Evolutionary conservation across 306 rosid species (phyloP), one percentile per base, ranked within the genome.

Genomic region (Rosa rugosa): DNA sequence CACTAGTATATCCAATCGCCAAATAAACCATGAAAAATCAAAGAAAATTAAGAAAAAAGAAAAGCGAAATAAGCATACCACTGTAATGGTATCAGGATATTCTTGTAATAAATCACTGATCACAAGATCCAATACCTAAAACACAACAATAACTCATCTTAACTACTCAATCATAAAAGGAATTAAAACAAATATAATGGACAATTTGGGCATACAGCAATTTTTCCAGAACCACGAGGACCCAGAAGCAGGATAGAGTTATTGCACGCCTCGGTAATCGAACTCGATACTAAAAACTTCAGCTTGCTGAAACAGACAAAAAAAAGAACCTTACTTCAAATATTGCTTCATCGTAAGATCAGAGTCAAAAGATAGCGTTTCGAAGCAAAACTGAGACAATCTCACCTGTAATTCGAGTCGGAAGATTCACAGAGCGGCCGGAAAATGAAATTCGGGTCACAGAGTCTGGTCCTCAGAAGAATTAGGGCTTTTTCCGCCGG

Each of bases 171-270:
- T 11, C 4, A 8, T 6, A 50, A 40, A 38, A 71, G 27, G 9
- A 57, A 36, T 23, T 11, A 45, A 44, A 12, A 11, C 4, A 47
- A 63, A 5, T 40, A 18, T 27, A 66, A 38, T 17, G n/a, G 8
- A 41, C 69, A 42, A 77, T 62, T 51, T 22, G 40, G 69, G 83
- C 89, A 50, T 81, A 94, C 99, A 80, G 88, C 89, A 8, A 81
- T 78, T 84, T 95, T 95, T 41, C 99, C 98, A 10, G 90, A 87
- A 77, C 98, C 99, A 8, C 99, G 96, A 13, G 97, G 93, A 66
- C 99, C 99, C 36, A 92, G 90, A 73, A 95, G 99, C 69, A 95
- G 86, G 65, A 95, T 87, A 20, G 99, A 95, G 72, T 90, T 95
- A 85, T 92, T 95, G 76, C 98, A 92, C 7, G 92, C 99, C 75